Evolutionary conservation across 2,329 filamentous ascomycete species (phyloP).

Genomic region (Albophoma yamanashiensis): DNA sequence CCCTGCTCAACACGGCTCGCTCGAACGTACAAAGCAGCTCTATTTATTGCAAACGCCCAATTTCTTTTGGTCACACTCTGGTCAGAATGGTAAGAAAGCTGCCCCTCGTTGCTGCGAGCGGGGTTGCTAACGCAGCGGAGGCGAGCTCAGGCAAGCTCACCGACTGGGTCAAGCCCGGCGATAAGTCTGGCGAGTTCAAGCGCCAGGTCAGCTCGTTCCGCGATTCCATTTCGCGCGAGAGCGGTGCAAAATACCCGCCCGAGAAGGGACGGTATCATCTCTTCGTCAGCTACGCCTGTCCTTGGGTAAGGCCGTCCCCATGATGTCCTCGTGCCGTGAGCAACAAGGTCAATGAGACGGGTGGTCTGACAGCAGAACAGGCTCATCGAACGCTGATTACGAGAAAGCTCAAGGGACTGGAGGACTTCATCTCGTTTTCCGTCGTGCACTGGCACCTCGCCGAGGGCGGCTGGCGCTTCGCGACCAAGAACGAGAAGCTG

Average conservation of each 20-base stretch:
- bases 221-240: slow-evolving; percentile 62
- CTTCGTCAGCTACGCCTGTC: slow-evolving; percentile 89
- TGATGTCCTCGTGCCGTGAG: background rate
- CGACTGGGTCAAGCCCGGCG: slow-evolving; percentile 69
- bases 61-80: background rate
- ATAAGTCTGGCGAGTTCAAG: slow-evolving; percentile 87
- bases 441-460: slow-evolving; percentile 89
- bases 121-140: background rate
- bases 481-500: slow-evolving; percentile 46
- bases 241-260: slow-evolving; percentile 65
- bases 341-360: background rate
- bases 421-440: slow-evolving; percentile 69
- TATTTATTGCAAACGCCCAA: no score
- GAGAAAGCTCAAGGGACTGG: slow-evolving; percentile 81
- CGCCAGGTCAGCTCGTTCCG: slow-evolving; percentile 76
- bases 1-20: background rate
- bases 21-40: background rate
- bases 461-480: slow-evolving; percentile 70
- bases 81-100: slow-evolving; percentile 1
- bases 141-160: slow-evolving; percentile 37
- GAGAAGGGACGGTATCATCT: slow-evolving; percentile 91
- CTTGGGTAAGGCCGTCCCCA: slow-evolving; percentile 50
- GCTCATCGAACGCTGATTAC: slow-evolving; percentile 82
- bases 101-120: background rate
- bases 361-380: slow-evolving; percentile 9